phyloP scores from a whole-genome alignment of 2,329 filamentous ascomycete genomes.

The Thelonectria rubi region DNA sequence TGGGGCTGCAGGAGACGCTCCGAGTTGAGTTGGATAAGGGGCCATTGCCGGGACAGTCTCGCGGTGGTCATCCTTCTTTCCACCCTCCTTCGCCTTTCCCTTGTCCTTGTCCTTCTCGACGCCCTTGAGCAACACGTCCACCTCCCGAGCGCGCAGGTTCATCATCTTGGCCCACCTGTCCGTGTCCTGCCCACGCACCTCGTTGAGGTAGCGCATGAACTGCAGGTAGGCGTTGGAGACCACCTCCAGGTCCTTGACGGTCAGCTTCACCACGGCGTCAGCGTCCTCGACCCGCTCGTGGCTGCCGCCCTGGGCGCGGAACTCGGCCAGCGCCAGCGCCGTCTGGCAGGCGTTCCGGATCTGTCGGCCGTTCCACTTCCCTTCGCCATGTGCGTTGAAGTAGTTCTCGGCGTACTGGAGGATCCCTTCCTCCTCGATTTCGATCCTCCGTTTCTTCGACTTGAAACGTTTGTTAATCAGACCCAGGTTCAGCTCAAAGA shows the following conservation, averaged over 20 bases:
- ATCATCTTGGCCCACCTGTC: too few relatives aligned
- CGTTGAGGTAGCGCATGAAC: slow-evolving; percentile 30
- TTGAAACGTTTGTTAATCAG: slow-evolving; percentile 33
- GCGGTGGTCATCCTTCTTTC: too few relatives aligned
- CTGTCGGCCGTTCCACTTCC: slow-evolving; percentile 47
- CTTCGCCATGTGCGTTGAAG: background rate
- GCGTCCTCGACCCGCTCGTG: slow-evolving; percentile 12
- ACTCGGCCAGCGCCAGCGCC: slow-evolving; percentile 20
- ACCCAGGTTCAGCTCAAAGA: slow-evolving; percentile 27
- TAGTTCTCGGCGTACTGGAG: background rate
- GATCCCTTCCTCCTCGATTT: slow-evolving; percentile 15
- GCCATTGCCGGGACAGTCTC: too few relatives aligned
- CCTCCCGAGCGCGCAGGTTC: too few relatives aligned
- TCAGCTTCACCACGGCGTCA: slow-evolving; percentile 26
- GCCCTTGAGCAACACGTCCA: too few relatives aligned
- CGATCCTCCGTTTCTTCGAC: background rate
- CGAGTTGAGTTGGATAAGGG: too few relatives aligned
- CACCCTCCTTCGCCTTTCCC: too few relatives aligned
- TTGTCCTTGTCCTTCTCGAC: too few relatives aligned
- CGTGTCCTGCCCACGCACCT: too few relatives aligned
- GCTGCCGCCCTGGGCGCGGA: slow-evolving; percentile 9
- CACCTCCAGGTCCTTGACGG: slow-evolving; percentile 27
- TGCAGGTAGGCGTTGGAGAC: slow-evolving; percentile 35
- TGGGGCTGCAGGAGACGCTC: too few relatives aligned
- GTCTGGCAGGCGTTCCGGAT: slow-evolving; percentile 32